Percentiles rank a stretch among this genome's conserved stretches.
Conservation (phyloP, 1,139 yeast species). For the Taiozyma sp. region DNA sequence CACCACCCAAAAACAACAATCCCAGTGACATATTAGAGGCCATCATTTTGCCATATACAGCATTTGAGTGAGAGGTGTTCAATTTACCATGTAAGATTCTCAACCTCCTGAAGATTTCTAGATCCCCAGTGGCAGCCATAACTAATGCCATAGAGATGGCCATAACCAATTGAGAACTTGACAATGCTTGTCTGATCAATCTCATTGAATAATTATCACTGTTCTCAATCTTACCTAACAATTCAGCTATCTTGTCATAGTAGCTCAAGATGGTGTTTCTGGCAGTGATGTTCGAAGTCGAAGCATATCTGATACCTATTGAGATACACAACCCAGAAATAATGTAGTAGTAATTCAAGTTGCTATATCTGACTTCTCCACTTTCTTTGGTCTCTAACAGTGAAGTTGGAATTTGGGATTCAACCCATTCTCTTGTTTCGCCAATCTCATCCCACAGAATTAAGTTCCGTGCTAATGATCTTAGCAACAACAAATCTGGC, state of each 20-base stretch:
- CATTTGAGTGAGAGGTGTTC: slow-evolving; percentile 5
- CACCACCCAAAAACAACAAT: slow-evolving; percentile 84
- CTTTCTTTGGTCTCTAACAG: slow-evolving; percentile 27
- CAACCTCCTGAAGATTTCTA: slow-evolving; percentile 67
- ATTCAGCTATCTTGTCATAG: slow-evolving; percentile 52
- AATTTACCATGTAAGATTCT: slow-evolving; percentile 52
- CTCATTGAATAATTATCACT: slow-evolving; percentile 50
- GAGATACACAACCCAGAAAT: slow-evolving; percentile 75
- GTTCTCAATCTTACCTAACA: slow-evolving; percentile 44
- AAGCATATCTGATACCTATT: slow-evolving; percentile 72
- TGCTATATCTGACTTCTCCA: slow-evolving; percentile 35
- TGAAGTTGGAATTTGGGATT: slow-evolving; percentile 45
- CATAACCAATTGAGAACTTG: slow-evolving; percentile 53
- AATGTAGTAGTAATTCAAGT: slow-evolving; percentile 57
- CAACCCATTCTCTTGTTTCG: slow-evolving; percentile 54
- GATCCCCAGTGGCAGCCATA: slow-evolving; percentile 92
- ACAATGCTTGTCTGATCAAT: slow-evolving; percentile 51
- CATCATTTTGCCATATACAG: slow-evolving; percentile 64
- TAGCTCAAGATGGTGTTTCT: slow-evolving; percentile 54
- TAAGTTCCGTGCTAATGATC: slow-evolving; percentile 63
- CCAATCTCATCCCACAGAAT: slow-evolving; percentile 75
- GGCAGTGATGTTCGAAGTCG: slow-evolving; percentile 53
- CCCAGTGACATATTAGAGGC: slow-evolving; percentile 84
- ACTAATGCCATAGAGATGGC: slow-evolving; percentile 63
- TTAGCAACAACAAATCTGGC: slow-evolving; percentile 70